phyloP scores from a whole-genome alignment of 148 eudicot genomes.

The Selenicereus undatus region DNA sequence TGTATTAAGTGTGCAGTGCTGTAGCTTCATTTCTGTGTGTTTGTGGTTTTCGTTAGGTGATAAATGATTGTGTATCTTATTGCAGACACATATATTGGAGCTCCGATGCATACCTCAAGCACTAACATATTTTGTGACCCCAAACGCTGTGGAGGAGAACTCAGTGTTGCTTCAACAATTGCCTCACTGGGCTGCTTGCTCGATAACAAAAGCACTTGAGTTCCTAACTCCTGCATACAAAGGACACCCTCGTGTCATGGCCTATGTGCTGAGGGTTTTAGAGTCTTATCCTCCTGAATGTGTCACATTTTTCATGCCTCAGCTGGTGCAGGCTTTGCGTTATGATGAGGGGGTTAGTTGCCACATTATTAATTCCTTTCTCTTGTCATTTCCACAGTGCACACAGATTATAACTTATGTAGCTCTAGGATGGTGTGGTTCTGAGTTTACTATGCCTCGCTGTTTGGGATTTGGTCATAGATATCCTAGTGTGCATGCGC shows the following conservation, averaged over 20 bases:
- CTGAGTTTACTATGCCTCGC: not conserved
- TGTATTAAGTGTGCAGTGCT: not conserved
- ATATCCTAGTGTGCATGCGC: conserved; percentile 1
- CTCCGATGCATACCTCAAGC: conserved; percentile 90
- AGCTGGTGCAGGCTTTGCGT: conserved; percentile 88
- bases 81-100: conserved; percentile 87
- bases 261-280: conserved; percentile 86
- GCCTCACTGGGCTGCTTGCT: conserved; percentile 99
- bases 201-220: conserved; percentile 91
- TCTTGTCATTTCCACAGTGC: not conserved
- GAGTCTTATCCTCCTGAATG: conserved; percentile 92
- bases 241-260: conserved; percentile 97
- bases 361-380: conserved; percentile 5
- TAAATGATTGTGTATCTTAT: conserved; percentile 20
- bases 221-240: conserved; percentile 84
- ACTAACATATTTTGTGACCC: conserved; percentile 85
- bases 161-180: conserved; percentile 85
- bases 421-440: not conserved
- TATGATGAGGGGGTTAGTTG: conserved; percentile 85
- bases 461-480: conserved; percentile 1
- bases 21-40: not conserved
- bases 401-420: not conserved
- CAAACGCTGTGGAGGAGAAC: conserved; percentile 92
- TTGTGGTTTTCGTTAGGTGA: not conserved
- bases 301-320: conserved; percentile 99